A percentile compares a stretch with the other conserved stretches of the same genome.
Evolutionary conservation across 139 green algal species (phyloP).

Genomic region (Micractinium sp.): DNA sequence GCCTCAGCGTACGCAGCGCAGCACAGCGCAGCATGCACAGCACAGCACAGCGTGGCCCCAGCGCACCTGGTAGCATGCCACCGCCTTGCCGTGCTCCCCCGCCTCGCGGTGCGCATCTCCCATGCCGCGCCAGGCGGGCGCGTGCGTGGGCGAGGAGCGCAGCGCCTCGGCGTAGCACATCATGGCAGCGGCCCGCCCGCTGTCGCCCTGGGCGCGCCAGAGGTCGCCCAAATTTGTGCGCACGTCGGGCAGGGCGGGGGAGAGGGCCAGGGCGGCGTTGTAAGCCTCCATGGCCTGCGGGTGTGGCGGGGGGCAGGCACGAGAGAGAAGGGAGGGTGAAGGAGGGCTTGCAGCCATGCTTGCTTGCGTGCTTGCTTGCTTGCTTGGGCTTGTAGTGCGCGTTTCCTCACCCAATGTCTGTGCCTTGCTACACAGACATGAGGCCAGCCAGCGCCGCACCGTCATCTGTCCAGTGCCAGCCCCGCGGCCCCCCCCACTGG

Average conservation of each 20-base stretch:
- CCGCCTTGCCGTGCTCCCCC: conserved; percentile 59
- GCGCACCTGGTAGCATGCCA: conserved; percentile 66
- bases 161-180: conserved; percentile 79
- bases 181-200: conserved; percentile 55
- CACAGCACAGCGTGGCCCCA: too few species aligned
- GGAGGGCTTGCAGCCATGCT: neutral
- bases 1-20: neutral
- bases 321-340: neutral
- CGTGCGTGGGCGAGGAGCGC: conserved; percentile 58
- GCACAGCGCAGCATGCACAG: neutral
- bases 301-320: neutral
- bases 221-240: conserved; percentile 86
- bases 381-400: neutral
- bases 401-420: too few species aligned
- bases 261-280: conserved; percentile 58
- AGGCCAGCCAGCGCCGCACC: neutral
- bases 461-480: too few species aligned
- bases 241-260: conserved; percentile 71
- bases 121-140: conserved; percentile 81
- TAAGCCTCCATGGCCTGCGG: conserved; percentile 76
- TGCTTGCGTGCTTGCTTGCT: neutral
- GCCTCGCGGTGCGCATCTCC: conserved; percentile 72
- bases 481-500: neutral
- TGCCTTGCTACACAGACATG: too few species aligned
- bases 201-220: conserved; percentile 64